phyloP scores from a whole-genome alignment of 2,329 filamentous ascomycete genomes.

The Atkinsonella hypoxylon region DNA sequence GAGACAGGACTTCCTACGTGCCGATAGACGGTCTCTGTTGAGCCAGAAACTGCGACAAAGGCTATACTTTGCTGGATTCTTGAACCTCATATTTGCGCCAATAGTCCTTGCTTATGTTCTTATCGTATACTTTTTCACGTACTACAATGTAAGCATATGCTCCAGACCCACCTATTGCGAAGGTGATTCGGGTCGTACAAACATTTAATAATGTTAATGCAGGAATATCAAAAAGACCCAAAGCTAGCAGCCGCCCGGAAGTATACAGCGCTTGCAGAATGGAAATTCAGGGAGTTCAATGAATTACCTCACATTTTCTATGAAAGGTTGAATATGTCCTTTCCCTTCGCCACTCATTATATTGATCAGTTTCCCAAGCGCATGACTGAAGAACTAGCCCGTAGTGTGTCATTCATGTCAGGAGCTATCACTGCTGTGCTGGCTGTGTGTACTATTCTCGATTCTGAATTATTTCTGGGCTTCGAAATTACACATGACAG shows the following conservation, averaged over 20 bases:
- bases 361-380: conserved; percentile 94
- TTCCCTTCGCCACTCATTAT: conserved; percentile 84
- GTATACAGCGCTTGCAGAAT: conserved; percentile 88
- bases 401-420: conserved; percentile 77
- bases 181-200: neutral
- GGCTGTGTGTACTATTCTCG: conserved; percentile 70
- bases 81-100: conserved; percentile 78
- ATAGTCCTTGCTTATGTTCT: conserved; percentile 80
- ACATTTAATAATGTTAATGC: neutral
- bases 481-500: conserved; percentile 87
- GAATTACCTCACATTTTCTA: conserved; percentile 88
- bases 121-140: conserved; percentile 84
- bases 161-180: neutral
- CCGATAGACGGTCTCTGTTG: conserved; percentile 65
- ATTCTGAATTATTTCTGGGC: conserved; percentile 78
- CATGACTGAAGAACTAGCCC: conserved; percentile 75
- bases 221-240: conserved; percentile 94
- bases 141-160: conserved; percentile 61
- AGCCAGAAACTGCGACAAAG: conserved; percentile 67
- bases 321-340: conserved; percentile 84
- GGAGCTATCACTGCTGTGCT: conserved; percentile 81
- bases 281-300: conserved; percentile 98
- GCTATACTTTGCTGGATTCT: conserved; percentile 70
- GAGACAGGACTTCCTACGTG: conserved; percentile 72
- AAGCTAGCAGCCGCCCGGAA: conserved; percentile 69